Evolutionary conservation across 2,329 filamentous ascomycete species (phyloP), one percentile per base, ranked within the genome.

Genomic region (Ceratocystis variospora): DNA sequence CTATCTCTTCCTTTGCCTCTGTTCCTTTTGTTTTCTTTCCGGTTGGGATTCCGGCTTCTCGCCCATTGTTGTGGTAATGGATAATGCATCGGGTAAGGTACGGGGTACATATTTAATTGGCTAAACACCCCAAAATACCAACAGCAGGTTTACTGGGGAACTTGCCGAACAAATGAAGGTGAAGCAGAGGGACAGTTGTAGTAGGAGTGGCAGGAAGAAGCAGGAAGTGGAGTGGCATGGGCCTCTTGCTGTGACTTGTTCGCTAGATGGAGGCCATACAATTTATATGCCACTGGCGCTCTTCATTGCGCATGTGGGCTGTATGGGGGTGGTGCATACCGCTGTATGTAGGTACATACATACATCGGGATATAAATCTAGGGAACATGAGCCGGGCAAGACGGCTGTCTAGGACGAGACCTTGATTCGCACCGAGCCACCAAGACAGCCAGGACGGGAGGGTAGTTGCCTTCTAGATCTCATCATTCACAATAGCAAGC

Each of bases 51-150:
- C 53, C 53, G 53, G n/a, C 22, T 33, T 57, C 22, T 31, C 28
- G 31, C 53, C 53, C 53, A 57, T 57, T 57, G 53, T 57, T 57
- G 22, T 57, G 53, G 28, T 33, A 57, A 57, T 28, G 31, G 53
- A n/a, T 12, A 57, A 33, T 57, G 53, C 12, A 57, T 57, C 25
- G 53, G 53, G 53, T 57, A 57, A 57, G 53, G 53, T 57, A 28
- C 53, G 53, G 37, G 28, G 53, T 57, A 57, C 53, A 33, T 33
- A 57, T 57, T 57, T 57, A 31, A 41, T 41, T 41, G 12, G 37
- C 37, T 10, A 41, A 41, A 5, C 37, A 41, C 28, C 15, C 53
- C 12, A 57, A n/a, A 12, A 15, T n/a, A n/a, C 10, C 5, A 31
- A 33, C 37, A 15, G 28, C 53, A 57, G 37, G 37, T 10, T 15